These are phyloP conservation scores for Astrephomene gubernaculifera DNA, from an alignment of 139 green algal genomes.

Conservation along the genomic window DNA sequence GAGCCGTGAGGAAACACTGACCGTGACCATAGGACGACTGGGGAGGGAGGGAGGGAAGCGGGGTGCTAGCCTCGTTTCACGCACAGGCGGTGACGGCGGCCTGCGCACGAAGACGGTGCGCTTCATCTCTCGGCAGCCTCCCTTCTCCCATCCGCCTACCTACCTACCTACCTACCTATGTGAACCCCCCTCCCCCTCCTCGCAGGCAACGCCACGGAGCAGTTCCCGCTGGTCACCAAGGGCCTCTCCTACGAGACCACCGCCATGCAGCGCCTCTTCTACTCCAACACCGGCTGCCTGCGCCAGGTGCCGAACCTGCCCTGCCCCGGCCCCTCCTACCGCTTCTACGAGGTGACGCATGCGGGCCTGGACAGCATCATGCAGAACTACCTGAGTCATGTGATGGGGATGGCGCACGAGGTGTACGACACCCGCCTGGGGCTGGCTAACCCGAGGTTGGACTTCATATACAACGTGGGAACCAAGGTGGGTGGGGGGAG, in stretches of 20 bases:
- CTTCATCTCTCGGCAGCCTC: not conserved
- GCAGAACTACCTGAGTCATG: not conserved
- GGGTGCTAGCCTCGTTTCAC: no score
- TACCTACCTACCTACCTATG: no score
- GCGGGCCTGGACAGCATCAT: slow-evolving; percentile 23
- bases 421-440: not conserved
- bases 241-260: not conserved
- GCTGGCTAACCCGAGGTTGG: not conserved
- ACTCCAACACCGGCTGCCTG: not conserved
- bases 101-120: no score
- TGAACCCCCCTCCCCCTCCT: not conserved
- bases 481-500: not conserved
- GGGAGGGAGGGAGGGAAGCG: no score
- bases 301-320: not conserved
- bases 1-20: no score
- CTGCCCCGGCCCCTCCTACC: slow-evolving; percentile 7
- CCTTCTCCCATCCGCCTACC: no score
- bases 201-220: slow-evolving; percentile 21
- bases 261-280: not conserved
- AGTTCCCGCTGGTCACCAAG: not conserved
- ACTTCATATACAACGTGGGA: slow-evolving; percentile 33
- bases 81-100: no score
- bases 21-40: no score
- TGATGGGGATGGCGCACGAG: not conserved
- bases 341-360: slow-evolving; percentile 9